phyloP scores from a whole-genome alignment of 176 grass and related monocot genomes.

The Rhynchospora tenuis region DNA sequence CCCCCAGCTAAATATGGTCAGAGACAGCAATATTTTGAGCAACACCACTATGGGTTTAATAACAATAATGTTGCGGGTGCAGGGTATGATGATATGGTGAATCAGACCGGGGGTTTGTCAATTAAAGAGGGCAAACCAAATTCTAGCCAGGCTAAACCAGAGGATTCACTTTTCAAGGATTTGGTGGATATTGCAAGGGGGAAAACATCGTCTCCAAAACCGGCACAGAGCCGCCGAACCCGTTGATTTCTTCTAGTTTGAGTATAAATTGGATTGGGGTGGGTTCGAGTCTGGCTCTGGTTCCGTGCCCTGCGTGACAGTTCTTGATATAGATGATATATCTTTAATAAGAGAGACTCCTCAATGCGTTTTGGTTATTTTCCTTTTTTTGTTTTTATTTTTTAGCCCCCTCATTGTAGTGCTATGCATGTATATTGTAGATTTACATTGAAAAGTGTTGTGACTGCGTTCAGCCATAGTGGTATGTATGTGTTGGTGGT shows the following conservation, averaged over 20 bases:
- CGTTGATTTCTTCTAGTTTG: conserved; percentile 38
- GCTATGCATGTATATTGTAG: conserved; percentile 24
- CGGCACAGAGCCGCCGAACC: conserved; percentile 67
- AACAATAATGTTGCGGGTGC: conserved; percentile 1
- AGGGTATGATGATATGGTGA: conserved; percentile 35
- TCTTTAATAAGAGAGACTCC: conserved; percentile 16
- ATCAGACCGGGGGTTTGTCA: conserved; percentile 43
- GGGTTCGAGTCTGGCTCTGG: background rate
- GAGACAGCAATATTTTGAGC: conserved; percentile 83
- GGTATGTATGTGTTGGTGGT: background rate
- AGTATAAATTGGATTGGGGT: background rate
- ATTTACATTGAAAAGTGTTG: background rate
- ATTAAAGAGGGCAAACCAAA: conserved; percentile 35
- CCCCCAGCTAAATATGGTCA: conserved; percentile 77
- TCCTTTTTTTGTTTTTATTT: background rate
- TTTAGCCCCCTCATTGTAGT: background rate
- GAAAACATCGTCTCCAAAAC: conserved; percentile 65
- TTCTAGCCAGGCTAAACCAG: conserved; percentile 53
- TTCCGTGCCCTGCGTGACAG: background rate
- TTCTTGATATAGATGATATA: background rate
- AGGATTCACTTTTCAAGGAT: conserved; percentile 90
- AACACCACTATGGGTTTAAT: conserved; percentile 43
- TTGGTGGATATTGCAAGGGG: conserved; percentile 78
- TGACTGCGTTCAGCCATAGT: background rate
- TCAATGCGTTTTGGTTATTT: background rate